A percentile compares a stretch with the other conserved stretches of the same genome.
These are phyloP conservation scores for Isatis lusitanica DNA, from an alignment of 441 rosid species.

Conservation along the genomic window DNA sequence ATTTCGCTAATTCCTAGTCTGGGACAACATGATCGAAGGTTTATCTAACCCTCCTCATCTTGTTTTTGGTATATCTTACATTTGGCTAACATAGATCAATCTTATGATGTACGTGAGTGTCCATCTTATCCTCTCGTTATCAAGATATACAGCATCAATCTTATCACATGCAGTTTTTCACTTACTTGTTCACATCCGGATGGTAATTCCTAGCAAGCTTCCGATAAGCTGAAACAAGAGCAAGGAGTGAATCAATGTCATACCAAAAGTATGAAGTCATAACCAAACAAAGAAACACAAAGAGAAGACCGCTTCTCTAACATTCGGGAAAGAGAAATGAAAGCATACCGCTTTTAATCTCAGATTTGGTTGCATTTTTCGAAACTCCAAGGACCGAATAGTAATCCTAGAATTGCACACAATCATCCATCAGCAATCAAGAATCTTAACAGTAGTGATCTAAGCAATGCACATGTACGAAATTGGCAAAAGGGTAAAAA, in stretches of 20 bases:
- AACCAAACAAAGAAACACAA: not conserved
- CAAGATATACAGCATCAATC: slow-evolving; percentile 1
- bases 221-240: slow-evolving; percentile 69
- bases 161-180: slow-evolving; percentile 16
- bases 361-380: slow-evolving; percentile 85
- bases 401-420: slow-evolving; percentile 61
- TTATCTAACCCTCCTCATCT: too few relatives aligned
- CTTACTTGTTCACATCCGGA: slow-evolving; percentile 98
- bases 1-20: not conserved
- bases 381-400: slow-evolving; percentile 93
- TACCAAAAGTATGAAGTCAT: not conserved
- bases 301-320: not conserved
- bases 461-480: not conserved
- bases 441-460: not conserved
- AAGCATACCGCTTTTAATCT: slow-evolving; percentile 84
- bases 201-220: slow-evolving; percentile 91
- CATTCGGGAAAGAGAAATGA: not conserved
- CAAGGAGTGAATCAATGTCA: not conserved
- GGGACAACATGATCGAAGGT: too few relatives aligned
- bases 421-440: slow-evolving; percentile 5
- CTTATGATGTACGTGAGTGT: not conserved
- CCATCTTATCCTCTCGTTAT: not conserved
- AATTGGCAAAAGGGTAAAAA: not conserved
- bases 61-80: not conserved
- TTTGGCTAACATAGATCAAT: not conserved